Conservation (phyloP, 257 asterid species). For the Mitragyna speciosa region DNA sequence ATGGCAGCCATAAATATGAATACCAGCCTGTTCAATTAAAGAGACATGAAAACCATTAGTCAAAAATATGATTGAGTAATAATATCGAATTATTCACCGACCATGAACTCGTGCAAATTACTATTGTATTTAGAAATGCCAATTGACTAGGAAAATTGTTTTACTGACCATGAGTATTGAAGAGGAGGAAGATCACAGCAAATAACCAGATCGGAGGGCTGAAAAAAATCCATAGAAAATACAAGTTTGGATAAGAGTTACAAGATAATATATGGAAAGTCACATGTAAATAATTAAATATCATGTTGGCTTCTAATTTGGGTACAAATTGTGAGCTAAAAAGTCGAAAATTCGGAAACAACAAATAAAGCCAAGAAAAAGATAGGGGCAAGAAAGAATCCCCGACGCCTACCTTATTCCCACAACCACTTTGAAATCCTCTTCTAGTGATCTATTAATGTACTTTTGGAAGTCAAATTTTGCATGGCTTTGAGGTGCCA, state of each 20-base stretch:
- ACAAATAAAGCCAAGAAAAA: background rate
- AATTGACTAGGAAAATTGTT: background rate
- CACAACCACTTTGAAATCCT: slow-evolving; percentile 94
- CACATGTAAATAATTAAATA: background rate
- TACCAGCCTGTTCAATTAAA: slow-evolving; percentile 63
- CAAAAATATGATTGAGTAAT: background rate
- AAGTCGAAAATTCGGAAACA: background rate
- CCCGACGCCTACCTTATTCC: slow-evolving; percentile 67
- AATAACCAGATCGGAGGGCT: slow-evolving; percentile 88
- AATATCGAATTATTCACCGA: background rate
- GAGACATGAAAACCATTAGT: background rate
- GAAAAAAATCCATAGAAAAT: slow-evolving; percentile 13
- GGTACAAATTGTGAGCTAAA: background rate
- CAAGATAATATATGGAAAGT: too few relatives aligned
- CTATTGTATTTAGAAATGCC: background rate
- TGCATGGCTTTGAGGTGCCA: slow-evolving; percentile 77
- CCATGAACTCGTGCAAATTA: background rate
- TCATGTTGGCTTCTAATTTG: background rate
- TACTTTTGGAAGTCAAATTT: slow-evolving; percentile 76
- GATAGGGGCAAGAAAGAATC: background rate
- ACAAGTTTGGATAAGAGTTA: background rate
- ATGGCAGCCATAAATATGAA: slow-evolving; percentile 88
- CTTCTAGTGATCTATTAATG: slow-evolving; percentile 85
- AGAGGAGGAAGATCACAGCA: slow-evolving; percentile 79
- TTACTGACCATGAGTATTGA: slow-evolving; percentile 82